Conservation (phyloP, 2,329 filamentous ascomycete genomes). For the Fusarium annulatum region DNA sequence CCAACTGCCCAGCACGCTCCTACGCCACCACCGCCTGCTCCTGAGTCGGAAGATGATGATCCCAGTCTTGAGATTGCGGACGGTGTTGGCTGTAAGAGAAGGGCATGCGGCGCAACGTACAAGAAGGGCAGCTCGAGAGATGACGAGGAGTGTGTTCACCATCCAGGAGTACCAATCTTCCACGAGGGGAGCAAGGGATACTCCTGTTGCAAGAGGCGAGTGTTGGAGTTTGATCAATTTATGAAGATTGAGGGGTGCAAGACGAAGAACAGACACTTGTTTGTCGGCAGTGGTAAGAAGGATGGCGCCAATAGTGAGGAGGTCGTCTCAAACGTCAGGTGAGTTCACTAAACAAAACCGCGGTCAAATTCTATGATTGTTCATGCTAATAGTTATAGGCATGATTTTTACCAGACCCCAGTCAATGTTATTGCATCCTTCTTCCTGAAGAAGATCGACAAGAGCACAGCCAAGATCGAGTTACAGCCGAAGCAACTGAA, state of each 20-base stretch:
- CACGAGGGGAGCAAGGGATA: constrained; percentile 99
- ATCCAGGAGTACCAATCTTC: constrained; percentile 92
- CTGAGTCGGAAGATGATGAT: constrained; percentile 91
- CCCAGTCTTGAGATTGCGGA: constrained; percentile 76
- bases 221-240: constrained; percentile 97
- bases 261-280: constrained; percentile 84
- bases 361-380: background rate
- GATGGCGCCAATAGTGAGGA: constrained; percentile 71
- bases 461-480: constrained; percentile 76
- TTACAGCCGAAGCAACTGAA: constrained; percentile 73
- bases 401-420: constrained; percentile 95
- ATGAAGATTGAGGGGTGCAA: constrained; percentile 94
- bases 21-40: constrained; percentile 68
- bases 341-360: constrained; percentile 44
- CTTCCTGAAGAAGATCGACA: constrained; percentile 97
- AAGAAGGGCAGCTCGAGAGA: constrained; percentile 69
- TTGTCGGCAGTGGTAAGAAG: constrained; percentile 81
- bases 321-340: constrained; percentile 81
- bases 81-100: constrained; percentile 80
- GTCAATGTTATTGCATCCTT: constrained; percentile 88
- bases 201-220: constrained; percentile 93
- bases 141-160: constrained; percentile 84
- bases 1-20: constrained; percentile 60
- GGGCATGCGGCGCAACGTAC: constrained; percentile 77
- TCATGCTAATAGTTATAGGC: constrained; percentile 47